phyloP scores from a whole-genome alignment of 2,329 filamentous ascomycete species.

The Phoma herbarum region DNA sequence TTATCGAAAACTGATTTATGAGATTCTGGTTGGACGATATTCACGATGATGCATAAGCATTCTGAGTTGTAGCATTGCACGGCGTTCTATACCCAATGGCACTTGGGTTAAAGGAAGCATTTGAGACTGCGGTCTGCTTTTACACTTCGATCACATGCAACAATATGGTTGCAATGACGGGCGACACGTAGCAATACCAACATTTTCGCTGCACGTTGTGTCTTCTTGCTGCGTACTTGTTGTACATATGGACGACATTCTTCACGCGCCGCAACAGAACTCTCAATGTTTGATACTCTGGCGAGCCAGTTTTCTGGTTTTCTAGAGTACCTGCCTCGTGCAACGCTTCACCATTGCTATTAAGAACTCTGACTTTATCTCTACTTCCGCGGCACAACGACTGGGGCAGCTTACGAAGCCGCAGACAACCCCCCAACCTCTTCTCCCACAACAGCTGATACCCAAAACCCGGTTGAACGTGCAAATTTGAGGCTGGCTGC shows the following conservation, averaged over 20 bases:
- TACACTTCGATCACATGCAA: conserved; percentile 9
- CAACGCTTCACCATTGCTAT: conserved; percentile 10
- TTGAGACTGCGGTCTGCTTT: conserved; percentile 12
- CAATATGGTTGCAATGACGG: conserved; percentile 11
- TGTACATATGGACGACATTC: neutral
- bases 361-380: conserved; percentile 2
- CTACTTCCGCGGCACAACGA: neutral
- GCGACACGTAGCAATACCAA: conserved; percentile 13
- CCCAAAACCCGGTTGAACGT: neutral
- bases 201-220: neutral
- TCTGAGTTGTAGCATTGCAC: conserved; percentile 20
- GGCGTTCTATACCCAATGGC: conserved; percentile 24
- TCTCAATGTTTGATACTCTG: neutral
- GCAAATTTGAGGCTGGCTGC: conserved; percentile 15
- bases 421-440: neutral
- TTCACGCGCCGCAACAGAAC: neutral
- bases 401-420: neutral
- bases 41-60: conserved; percentile 19
- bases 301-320: neutral
- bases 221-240: neutral
- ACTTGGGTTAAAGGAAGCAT: conserved; percentile 16
- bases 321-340: conserved; percentile 13
- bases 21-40: conserved; percentile 7
- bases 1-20: conserved; percentile 7
- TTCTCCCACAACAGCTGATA: neutral